Percentiles rank a stretch among this genome's conserved stretches.
Conservation (phyloP, 306 rosid genomes). For the Clitoria ternatea region DNA sequence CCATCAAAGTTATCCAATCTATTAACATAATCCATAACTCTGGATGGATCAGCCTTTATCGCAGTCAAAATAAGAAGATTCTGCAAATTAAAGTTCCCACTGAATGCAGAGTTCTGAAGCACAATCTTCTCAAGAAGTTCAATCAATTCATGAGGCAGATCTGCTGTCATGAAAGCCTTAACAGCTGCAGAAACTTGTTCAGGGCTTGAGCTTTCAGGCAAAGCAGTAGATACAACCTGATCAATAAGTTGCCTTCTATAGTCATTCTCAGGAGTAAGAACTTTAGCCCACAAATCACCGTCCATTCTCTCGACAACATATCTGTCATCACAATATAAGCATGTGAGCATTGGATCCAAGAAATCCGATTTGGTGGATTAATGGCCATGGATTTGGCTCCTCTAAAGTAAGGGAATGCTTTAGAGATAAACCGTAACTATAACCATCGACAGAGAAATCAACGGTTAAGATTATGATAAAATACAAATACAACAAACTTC, state of each 20-base stretch:
- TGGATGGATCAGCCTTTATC: conserved; percentile 96
- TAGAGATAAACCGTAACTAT: not conserved
- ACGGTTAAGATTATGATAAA: not conserved
- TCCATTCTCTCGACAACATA: conserved; percentile 99
- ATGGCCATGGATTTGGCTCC: not conserved
- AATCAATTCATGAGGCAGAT: conserved; percentile 96
- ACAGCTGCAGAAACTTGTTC: conserved; percentile 99
- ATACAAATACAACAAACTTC: not conserved
- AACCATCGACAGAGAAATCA: not conserved
- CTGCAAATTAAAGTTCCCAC: conserved; percentile 97
- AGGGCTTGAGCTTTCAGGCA: conserved; percentile 99
- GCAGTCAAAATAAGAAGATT: conserved; percentile 96
- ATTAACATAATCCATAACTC: conserved; percentile 97
- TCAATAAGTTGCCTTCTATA: conserved; percentile 95
- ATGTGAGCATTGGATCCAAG: conserved; percentile 21
- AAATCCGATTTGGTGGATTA: not conserved
- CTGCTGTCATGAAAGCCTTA: conserved; percentile 99
- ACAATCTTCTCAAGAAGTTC: conserved; percentile 99
- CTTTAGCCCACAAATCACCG: conserved; percentile 87
- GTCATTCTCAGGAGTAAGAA: conserved; percentile 84
- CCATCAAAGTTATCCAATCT: conserved; percentile 98
- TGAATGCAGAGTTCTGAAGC: conserved; percentile 98
- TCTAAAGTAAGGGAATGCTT: not conserved
- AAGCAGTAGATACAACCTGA: conserved; percentile 98
- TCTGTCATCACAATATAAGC: conserved; percentile 44